phyloP scores from a whole-genome alignment of 1,284 basidiomycete species.

The Rhodotorula sp. region DNA sequence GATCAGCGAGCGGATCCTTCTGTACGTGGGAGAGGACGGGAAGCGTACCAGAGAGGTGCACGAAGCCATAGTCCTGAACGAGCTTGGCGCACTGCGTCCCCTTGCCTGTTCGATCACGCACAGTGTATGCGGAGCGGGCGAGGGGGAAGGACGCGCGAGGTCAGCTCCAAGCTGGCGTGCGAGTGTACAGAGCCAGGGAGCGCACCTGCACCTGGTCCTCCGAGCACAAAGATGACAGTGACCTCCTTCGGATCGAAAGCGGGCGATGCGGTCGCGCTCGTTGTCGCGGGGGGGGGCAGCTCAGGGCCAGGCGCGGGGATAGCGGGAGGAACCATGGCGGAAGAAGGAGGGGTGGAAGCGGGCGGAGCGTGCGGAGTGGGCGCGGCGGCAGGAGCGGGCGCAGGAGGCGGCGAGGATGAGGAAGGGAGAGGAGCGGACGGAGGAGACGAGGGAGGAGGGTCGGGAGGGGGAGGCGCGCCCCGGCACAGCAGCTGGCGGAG shows the following conservation, averaged over 20 bases:
- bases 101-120: slow-evolving; percentile 68
- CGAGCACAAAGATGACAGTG: slow-evolving; percentile 91
- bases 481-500: not conserved
- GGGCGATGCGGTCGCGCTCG: slow-evolving; percentile 1
- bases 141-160: not conserved
- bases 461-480: not conserved
- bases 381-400: not conserved
- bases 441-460: not conserved
- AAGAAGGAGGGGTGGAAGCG: not conserved
- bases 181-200: not conserved
- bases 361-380: not conserved
- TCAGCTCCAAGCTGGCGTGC: no score
- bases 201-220: slow-evolving; percentile 91
- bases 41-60: slow-evolving; percentile 82
- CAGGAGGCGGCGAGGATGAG: not conserved
- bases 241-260: slow-evolving; percentile 57
- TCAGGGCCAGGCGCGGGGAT: not conserved
- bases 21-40: not conserved
- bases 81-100: slow-evolving; percentile 91
- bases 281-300: not conserved
- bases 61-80: slow-evolving; percentile 86
- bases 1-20: not conserved
- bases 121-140: slow-evolving; percentile 3
- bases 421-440: not conserved
- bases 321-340: not conserved